phyloP scores from a whole-genome alignment of 1,139 yeast genomes.

The Hyphopichia fennica region DNA sequence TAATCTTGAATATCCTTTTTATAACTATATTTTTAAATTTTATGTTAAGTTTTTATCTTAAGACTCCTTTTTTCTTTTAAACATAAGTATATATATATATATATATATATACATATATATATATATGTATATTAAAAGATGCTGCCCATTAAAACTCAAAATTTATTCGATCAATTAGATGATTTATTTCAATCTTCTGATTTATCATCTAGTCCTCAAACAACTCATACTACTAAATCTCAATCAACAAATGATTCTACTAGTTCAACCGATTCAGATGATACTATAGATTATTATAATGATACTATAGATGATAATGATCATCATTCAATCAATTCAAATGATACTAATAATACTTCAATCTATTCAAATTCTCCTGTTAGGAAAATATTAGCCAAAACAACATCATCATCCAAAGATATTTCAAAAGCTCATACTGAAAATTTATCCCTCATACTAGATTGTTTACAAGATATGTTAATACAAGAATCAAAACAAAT shows the following conservation, averaged over 20 bases:
- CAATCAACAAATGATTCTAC: not conserved
- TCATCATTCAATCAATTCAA: not conserved
- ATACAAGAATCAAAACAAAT: conserved; percentile 11
- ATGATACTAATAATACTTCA: conserved; percentile 2
- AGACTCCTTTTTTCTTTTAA: no score
- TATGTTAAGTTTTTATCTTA: no score
- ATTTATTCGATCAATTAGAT: conserved; percentile 4
- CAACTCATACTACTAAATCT: not conserved
- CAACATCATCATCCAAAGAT: no score
- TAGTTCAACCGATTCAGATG: not conserved
- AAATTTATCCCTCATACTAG: conserved; percentile 8
- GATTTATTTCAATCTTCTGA: conserved; percentile 1
- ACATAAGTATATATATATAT: no score
- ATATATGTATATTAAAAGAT: not conserved
- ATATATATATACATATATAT: no score
- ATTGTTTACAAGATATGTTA: conserved; percentile 17
- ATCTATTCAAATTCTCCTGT: not conserved
- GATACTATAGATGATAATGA: not conserved
- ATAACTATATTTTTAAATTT: no score
- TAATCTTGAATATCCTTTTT: no score
- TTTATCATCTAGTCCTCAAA: not conserved
- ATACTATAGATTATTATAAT: not conserved
- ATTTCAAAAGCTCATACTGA: conserved; percentile 3
- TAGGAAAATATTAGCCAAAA: not conserved
- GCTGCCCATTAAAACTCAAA: conserved; percentile 4